Conservation (phyloP, 2,329 filamentous ascomycete species). For the Aspergillus unguis region DNA sequence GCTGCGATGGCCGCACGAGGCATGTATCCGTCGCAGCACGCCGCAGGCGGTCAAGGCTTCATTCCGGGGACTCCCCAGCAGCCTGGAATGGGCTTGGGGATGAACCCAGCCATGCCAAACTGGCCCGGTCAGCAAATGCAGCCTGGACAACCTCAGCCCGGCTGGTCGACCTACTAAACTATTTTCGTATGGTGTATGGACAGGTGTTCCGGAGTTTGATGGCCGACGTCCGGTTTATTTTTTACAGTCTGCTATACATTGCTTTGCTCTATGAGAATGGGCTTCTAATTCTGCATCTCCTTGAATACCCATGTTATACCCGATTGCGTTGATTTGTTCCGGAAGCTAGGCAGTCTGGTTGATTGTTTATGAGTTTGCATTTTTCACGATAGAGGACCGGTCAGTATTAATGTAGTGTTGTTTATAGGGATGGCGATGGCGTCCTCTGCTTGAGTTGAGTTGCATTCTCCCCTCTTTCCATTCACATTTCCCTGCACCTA, state of each 20-base stretch:
- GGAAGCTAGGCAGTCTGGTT: constrained; percentile 10
- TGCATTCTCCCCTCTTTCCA: constrained; percentile 2
- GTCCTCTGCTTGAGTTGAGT: constrained; percentile 6
- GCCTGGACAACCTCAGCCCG: constrained; percentile 37
- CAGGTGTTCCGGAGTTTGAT: constrained; percentile 19
- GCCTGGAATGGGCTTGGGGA: constrained; percentile 35
- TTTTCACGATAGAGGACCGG: constrained; percentile 21
- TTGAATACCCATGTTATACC: constrained; percentile 39
- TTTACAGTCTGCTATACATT: constrained; percentile 17
- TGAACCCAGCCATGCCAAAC: constrained; percentile 35
- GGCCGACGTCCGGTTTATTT: neutral
- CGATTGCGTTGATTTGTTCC: constrained; percentile 17
- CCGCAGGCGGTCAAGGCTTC: constrained; percentile 32
- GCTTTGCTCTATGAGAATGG: constrained; percentile 14
- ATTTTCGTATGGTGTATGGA: constrained; percentile 13
- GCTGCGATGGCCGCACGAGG: constrained; percentile 30
- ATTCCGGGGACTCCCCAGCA: constrained; percentile 36
- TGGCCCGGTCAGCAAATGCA: constrained; percentile 38
- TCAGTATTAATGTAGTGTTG: constrained; percentile 11
- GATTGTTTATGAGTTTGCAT: constrained; percentile 17
- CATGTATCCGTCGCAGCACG: constrained; percentile 38
- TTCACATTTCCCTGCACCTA: neutral
- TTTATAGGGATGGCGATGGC: constrained; percentile 7
- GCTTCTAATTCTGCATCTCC: constrained; percentile 31
- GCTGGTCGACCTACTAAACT: constrained; percentile 37